Base-by-base conservation (phyloP, 768 basidiomycete genomes). In the Glaciozyma antarctica region DNA sequence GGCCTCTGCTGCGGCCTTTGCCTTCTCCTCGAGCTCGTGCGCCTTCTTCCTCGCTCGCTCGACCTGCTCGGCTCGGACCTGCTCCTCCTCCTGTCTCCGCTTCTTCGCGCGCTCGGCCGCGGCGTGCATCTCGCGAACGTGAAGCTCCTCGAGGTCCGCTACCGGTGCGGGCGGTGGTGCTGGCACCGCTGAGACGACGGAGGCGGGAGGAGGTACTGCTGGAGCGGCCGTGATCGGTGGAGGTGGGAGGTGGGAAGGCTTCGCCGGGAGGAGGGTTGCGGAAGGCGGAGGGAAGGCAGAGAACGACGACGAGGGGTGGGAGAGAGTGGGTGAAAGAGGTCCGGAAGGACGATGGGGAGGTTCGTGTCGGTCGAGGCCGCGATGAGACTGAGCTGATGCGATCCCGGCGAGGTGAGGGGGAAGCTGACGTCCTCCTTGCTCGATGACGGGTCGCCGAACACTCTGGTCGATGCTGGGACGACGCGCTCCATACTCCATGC, bases 101-200 rank as follows among this genome's bases (percentile, higher is more conserved):
- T 86, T 82, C 72, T 84, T 86, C 9, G 90, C 90, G 48, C 89
- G 82, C 67, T 88, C 89, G 2, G 90, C 90, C 9, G 88, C 88
- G 61, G 77, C 82, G 65, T 90, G 89, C 90, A 92, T 91, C 22
- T 75, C 72, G 30, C 67, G 62, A 59, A 71, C 72, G 56, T 75
- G 71, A 22, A 73, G 47, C 53, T 69, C 75, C 26, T 75, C 74
- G 53, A 76, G 65, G 45, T 76, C 72, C 13, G 67, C 45, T 6
- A 52, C 64, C 21, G 43, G 55, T 22, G 34, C 19, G n/a, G 59
- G 43, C 47, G 55, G 10, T 0, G 59, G 62, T 7, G 60, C 28
- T 41, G 57, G 53, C n/a, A 28, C 28, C 2, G 47, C 26, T 26
- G 47, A 13, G 22, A 52, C 12, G 5, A 48, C 45, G 34, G 51